Evolutionary conservation across 306 rosid genomes (phyloP), one percentile per base, ranked within the genome.

Genomic region (Castanea sativa): DNA sequence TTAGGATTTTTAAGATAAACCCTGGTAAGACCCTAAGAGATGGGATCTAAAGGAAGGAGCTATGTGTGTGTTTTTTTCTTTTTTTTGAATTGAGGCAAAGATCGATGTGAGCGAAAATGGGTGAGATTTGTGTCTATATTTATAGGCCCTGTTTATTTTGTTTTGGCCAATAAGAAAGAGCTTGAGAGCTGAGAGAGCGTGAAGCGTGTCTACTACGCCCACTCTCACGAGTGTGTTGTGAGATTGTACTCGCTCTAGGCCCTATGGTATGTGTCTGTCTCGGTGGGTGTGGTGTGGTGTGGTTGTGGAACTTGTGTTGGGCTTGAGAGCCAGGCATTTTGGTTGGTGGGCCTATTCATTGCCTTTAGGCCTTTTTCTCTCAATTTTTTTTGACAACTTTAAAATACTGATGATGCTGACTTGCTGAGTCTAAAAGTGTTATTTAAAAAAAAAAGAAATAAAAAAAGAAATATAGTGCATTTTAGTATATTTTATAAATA

Each of bases 111-210:
- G 10, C 55, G 35, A 64, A 23, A 20, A 0, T 9, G n/a, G 19
- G 18, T 43, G 68, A 8, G n/a, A 0, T n/a, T 27, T 25, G 79
- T 74, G 68, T 60, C 53, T 49, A 70, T 45, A 29, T 72, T 81
- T 86, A 86, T 86, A 81, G 85, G 80, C 74, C 55, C 1, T 23
- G 6, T 76, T 71, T 72, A 61, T n/a, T 64, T 71, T 18, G 8
- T 51, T 33, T 58, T 10, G n/a, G 35, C 86, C 80, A 78, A 83
- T 74, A 0, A 43, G 58, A 73, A 30, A 7, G 1, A 7, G 45
- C 11, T 2, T 41, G 11, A 38, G 10, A 6, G 2, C 43, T 38
- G 43, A 38, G 45, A 41, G 45, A 41, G 45, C 45, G 45, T 41
- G 45, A 8, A 41, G 45, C 2, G 41, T 6, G 4, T 29, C 11